These are phyloP conservation scores for Funneliformis caledonium DNA, from an alignment of 371 early-diverging fungal species.

Conservation along the genomic window DNA sequence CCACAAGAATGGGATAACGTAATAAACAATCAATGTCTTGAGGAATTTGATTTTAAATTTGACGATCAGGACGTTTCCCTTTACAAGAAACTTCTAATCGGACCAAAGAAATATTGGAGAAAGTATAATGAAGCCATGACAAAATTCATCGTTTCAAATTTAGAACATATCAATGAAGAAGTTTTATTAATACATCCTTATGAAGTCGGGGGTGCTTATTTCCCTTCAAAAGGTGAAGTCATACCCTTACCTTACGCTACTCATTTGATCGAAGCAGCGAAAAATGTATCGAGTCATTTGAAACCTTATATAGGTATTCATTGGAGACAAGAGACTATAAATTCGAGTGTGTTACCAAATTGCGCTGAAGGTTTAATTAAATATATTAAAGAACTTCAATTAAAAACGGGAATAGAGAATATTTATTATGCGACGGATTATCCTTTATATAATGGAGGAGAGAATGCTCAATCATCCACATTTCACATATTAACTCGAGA, in stretches of 20 bases:
- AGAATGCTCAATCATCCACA: conserved; percentile 1
- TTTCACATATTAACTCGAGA: neutral
- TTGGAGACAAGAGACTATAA: conserved; percentile 39
- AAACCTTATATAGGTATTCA: conserved; percentile 39
- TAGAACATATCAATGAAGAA: neutral
- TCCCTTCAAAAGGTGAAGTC: neutral
- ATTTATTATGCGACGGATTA: conserved; percentile 42
- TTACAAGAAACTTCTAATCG: neutral
- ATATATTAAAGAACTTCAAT: neutral
- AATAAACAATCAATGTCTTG: neutral
- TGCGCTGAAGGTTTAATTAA: conserved; percentile 22
- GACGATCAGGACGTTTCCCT: neutral
- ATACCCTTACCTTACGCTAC: conserved; percentile 20
- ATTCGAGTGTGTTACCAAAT: neutral
- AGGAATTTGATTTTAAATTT: neutral
- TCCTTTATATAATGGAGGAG: neutral
- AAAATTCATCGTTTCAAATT: neutral
- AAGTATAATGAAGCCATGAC: neutral
- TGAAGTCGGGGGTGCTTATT: neutral
- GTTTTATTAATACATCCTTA: conserved; percentile 24
- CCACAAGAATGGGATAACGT: neutral
- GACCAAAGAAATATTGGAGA: neutral
- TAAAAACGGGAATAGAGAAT: conserved; percentile 10
- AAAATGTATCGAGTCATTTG: neutral
- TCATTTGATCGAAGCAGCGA: conserved; percentile 14